phyloP scores from a whole-genome alignment of 2,329 filamentous ascomycete species.

The Aspergillus pseudoterreus region DNA sequence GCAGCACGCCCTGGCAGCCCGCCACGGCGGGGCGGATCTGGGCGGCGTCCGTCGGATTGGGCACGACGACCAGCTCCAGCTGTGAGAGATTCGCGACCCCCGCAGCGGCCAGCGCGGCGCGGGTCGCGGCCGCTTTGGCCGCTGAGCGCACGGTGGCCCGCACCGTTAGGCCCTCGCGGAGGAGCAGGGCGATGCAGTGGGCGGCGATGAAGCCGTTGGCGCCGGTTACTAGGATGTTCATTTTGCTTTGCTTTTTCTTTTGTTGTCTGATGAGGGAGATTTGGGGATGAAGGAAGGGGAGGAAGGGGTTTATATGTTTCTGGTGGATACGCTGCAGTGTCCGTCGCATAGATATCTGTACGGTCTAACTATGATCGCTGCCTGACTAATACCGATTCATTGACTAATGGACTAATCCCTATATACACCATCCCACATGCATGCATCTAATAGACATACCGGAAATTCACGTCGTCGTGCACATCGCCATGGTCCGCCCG shows the following conservation, averaged over 20 bases:
- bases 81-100: slow-evolving; percentile 5
- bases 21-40: slow-evolving; percentile 5
- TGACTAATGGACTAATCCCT: neutral
- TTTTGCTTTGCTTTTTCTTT: neutral
- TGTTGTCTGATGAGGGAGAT: neutral
- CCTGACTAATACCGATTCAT: no score
- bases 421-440: neutral
- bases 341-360: neutral
- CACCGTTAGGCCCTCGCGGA: slow-evolving; percentile 12
- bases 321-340: neutral
- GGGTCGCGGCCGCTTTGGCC: slow-evolving; percentile 12
- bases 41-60: slow-evolving; percentile 14
- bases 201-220: slow-evolving; percentile 24
- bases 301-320: neutral
- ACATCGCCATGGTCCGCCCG: slow-evolving; percentile 11
- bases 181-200: slow-evolving; percentile 18
- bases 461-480: slow-evolving; percentile 24
- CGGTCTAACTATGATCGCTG: neutral
- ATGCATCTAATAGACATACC: slow-evolving; percentile 27
- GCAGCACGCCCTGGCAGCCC: slow-evolving; percentile 18
- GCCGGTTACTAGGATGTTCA: slow-evolving; percentile 19
- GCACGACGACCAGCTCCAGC: slow-evolving; percentile 14
- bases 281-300: neutral
- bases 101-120: slow-evolving; percentile 4
- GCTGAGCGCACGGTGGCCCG: slow-evolving; percentile 20